Conservation (phyloP, 331 rosid species). For the Telfairia occidentalis region DNA sequence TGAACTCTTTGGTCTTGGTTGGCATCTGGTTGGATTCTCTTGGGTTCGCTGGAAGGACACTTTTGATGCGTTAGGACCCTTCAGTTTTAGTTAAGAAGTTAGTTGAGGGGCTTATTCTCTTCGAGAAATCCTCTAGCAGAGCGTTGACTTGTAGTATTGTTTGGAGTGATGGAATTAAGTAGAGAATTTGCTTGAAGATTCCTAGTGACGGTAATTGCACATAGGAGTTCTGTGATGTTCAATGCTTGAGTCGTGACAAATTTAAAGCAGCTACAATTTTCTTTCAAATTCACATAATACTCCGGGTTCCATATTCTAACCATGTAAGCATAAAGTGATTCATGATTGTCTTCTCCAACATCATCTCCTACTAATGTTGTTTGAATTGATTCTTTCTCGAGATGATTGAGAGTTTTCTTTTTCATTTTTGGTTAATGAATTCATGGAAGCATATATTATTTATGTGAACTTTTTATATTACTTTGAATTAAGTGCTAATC, state of each 20-base stretch:
- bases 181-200: not conserved
- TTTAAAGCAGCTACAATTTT: too few relatives aligned
- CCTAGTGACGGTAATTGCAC: not conserved
- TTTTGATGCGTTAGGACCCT: too few relatives aligned
- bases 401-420: not conserved
- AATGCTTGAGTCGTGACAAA: too few relatives aligned
- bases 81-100: too few relatives aligned
- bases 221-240: too few relatives aligned
- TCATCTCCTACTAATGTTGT: not conserved
- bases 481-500: not conserved
- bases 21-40: not conserved
- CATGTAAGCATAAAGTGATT: not conserved
- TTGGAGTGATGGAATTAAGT: not conserved
- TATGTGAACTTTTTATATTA: not conserved
- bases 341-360: not conserved
- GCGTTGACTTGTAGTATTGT: not conserved
- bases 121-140: not conserved
- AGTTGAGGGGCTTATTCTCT: not conserved
- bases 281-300: not conserved
- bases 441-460: not conserved
- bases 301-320: not conserved
- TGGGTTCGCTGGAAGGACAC: too few relatives aligned
- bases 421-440: not conserved
- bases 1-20: not conserved
- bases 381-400: too few relatives aligned